Base-by-base conservation (phyloP, 805 yeast genomes). In the Jamesozyma gamospora region DNA sequence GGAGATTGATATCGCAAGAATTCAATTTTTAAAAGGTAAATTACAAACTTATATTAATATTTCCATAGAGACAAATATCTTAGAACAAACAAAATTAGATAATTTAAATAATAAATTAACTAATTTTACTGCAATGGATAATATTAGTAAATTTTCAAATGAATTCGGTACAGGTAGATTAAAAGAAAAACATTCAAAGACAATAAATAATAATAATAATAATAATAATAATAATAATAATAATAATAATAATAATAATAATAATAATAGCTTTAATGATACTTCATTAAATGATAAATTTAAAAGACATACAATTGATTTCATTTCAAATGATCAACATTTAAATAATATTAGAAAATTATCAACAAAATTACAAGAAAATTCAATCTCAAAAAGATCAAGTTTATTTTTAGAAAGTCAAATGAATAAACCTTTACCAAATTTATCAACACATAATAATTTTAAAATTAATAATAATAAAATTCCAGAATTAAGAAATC, bases 121-220 rank as follows among this genome's bases (percentile, higher is more conserved):
- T 4, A 43, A 46, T 11, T 58, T 52, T 39, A 56, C 60, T 1
- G 49, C 62, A 10, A 45, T 45, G 27, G 58, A 56, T 37, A 62
- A 58, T 39, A 57, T 60, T 10, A 19, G 55, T 1, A 47, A 47
- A n/a, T 58, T 59, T 36, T 55, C 64, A 10, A 55, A 52, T 35
- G 46, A 52, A 34, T 50, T 44, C 40, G 63, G 64, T n/a, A 60
- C 63, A 0, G 64, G 64, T 1, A 49, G 64, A 37, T 33, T 59
- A n/a, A 58, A 51, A 43, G 45, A 52, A 42, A 47, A n/a, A n/a
- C n/a, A n/a, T n/a, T n/a, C n/a, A n/a, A n/a, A n/a, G n/a, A n/a
- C 15, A 18, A 14, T 36, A 36, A 14, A 38, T 25, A 25, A 11
- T n/a, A 6, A 21, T 27, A 27, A n/a, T 27, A 11, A 27, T 4